Base-by-base conservation (phyloP, 495 filamentous ascomycete genomes). In the Umbilicaria muhlenbergii region DNA sequence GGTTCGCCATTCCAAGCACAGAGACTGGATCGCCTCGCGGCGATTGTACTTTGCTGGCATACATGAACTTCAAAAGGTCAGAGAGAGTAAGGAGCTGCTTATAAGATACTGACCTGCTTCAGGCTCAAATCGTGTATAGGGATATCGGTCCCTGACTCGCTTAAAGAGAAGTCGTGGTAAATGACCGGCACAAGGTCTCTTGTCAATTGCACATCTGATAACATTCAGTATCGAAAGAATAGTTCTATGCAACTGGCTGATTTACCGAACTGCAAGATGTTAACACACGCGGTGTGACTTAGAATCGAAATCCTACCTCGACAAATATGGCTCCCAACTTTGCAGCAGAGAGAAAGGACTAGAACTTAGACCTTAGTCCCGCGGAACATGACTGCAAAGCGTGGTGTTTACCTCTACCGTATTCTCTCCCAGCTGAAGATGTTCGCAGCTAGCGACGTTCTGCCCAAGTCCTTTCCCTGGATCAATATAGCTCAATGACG, bases 11-110 rank as follows among this genome's bases (percentile, higher is more conserved):
- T 21, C 44, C 34, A 19, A 35, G 41, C 11, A 14, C 32, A 35
- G 13, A 38, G 54, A 86, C 84, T 0, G 78, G 78, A 0, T 36
- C 46, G n/a, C 13, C 11, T 11, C 15, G 16, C 11, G 45, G 39
- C 6, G 38, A 46, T 40, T 66, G 53, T 34, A 46, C 46, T 28
- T 48, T 42, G 45, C 44, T 55, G 17, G 50, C 45, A 41, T 58
- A 45, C 50, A 57, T 54, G 34, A 60, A 56, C 48, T 67, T n/a
- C n/a, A 63, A 18, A 59, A 51, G 19, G 43, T 67, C 10, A 67
- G 44, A 19, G 50, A 49, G 47, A 66, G 54, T 15, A 63, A 50
- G 17, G 63, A 52, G 17, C 58, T 45, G 42, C 69, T 53, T n/a
- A 32, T 38, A 12, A 32, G 34, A 38, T 32, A 47, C 51, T 45